A percentile compares a stretch with the other conserved stretches of the same genome.
phyloP scores from a whole-genome alignment of 495 filamentous ascomycete species.

The Apiosordaria backusii region DNA sequence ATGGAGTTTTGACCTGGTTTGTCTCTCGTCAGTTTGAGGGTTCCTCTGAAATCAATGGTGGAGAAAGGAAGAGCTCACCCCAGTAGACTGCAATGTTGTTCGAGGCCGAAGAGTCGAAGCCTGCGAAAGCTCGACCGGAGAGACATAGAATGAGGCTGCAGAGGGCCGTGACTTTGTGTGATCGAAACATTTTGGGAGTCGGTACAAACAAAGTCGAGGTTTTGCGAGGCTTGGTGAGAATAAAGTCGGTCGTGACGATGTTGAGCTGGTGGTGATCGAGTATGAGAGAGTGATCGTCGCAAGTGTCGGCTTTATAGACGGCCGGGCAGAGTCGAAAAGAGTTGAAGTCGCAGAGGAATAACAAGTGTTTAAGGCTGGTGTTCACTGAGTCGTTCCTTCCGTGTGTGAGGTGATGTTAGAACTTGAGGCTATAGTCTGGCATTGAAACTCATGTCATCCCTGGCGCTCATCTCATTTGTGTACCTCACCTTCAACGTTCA shows the following conservation, averaged over 20 bases:
- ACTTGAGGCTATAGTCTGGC: not conserved
- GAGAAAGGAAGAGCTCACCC: conserved; percentile 33
- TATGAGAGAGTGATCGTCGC: not conserved
- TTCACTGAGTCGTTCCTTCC: not conserved
- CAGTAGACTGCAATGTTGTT: conserved; percentile 65
- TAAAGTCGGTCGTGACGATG: not conserved
- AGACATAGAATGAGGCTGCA: conserved; percentile 12
- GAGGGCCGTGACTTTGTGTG: not conserved
- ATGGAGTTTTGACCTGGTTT: conserved; percentile 50
- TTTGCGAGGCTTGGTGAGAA: not conserved
- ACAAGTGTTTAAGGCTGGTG: not conserved
- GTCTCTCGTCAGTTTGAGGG: not conserved
- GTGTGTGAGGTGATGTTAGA: not conserved
- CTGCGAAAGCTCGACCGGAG: conserved; percentile 28
- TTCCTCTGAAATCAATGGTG: not conserved
- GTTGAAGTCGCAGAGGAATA: not conserved
- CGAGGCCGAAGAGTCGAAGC: conserved; percentile 47
- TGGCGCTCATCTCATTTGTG: not conserved
- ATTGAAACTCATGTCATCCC: not conserved
- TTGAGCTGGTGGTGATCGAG: not conserved
- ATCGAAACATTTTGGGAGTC: not conserved
- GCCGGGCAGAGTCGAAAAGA: not conserved
- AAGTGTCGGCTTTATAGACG: not conserved
- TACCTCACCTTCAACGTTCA: not conserved
- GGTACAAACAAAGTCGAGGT: not conserved